Conservation (phyloP, 768 basidiomycete genomes). For the Ephemerocybe angulata region DNA sequence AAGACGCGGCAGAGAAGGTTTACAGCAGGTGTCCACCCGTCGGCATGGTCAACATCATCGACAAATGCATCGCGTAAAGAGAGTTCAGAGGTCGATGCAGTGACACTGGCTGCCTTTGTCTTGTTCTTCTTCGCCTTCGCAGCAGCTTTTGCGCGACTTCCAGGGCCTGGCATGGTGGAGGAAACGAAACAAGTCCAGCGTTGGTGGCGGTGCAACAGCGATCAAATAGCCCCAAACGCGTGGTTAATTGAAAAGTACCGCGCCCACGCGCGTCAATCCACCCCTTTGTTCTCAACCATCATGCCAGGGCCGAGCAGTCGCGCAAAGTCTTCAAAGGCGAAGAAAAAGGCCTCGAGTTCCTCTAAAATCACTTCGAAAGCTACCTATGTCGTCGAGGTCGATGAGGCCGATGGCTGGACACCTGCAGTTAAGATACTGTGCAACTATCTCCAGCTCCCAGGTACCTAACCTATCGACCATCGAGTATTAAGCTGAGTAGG, state of each 20-base stretch:
- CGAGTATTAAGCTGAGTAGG: background rate
- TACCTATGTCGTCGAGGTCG: slow-evolving; percentile 40
- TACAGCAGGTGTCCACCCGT: slow-evolving; percentile 47
- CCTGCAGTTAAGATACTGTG: slow-evolving; percentile 46
- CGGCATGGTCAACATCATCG: slow-evolving; percentile 43
- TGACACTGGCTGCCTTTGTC: background rate
- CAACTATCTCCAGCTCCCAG: slow-evolving; percentile 39
- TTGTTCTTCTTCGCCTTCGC: background rate
- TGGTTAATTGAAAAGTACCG: too few species aligned
- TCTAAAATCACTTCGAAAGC: slow-evolving; percentile 8
- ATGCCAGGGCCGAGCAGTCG: slow-evolving; percentile 1
- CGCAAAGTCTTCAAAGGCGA: slow-evolving; percentile 3
- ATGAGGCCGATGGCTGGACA: slow-evolving; percentile 48
- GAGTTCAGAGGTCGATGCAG: background rate
- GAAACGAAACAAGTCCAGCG: too few species aligned
- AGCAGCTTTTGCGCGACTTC: background rate
- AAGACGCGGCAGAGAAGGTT: slow-evolving; percentile 46
- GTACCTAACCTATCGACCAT: slow-evolving; percentile 26
- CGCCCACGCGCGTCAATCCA: too few species aligned
- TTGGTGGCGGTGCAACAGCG: too few species aligned
- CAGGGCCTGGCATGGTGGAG: background rate
- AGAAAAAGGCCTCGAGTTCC: background rate
- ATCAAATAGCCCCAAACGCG: too few species aligned
- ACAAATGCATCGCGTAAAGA: slow-evolving; percentile 26
- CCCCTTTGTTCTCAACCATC: background rate